Evolutionary conservation across 805 yeast genomes (phyloP).

Genomic region (Ogataea paradorogensis): DNA sequence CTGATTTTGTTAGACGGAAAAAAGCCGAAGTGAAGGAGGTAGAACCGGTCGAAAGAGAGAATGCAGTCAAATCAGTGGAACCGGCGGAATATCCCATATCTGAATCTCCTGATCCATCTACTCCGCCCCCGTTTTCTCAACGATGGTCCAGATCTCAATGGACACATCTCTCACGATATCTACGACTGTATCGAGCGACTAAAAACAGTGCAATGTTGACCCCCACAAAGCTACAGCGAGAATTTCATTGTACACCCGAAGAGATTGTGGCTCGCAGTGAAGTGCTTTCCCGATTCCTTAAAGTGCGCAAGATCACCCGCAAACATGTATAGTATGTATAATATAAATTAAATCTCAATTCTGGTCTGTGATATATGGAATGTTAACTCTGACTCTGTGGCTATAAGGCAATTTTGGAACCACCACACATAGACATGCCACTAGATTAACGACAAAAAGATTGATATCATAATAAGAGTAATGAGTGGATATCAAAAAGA

Average conservation of each 20-base stretch:
- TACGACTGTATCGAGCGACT: slow-evolving; percentile 22
- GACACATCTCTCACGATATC: slow-evolving; percentile 21
- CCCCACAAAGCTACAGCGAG: slow-evolving; percentile 11
- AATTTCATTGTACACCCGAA: slow-evolving; percentile 24
- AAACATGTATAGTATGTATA: slow-evolving; percentile 4
- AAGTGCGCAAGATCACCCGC: slow-evolving; percentile 19
- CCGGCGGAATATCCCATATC: not conserved
- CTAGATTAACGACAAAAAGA: slow-evolving; percentile 73
- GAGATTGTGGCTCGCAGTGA: slow-evolving; percentile 23
- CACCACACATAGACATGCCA: slow-evolving; percentile 81
- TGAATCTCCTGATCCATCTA: not conserved
- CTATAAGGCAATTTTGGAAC: slow-evolving; percentile 86
- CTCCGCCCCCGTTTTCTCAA: too few relatives aligned
- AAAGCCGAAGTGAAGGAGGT: not conserved
- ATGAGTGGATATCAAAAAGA: slow-evolving; percentile 85
- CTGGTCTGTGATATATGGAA: slow-evolving; percentile 45
- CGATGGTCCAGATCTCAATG: slow-evolving; percentile 27
- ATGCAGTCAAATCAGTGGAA: not conserved
- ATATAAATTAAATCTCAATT: slow-evolving; percentile 1
- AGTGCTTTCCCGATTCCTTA: slow-evolving; percentile 18
- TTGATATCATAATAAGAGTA: slow-evolving; percentile 81
- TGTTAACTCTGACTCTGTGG: slow-evolving; percentile 70
- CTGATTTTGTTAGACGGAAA: slow-evolving; percentile 19
- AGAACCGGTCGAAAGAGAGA: not conserved
- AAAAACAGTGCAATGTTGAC: slow-evolving; percentile 14